A percentile compares a stretch with the other conserved stretches of the same genome.
These are phyloP conservation scores for Ehretia macrophylla DNA, from an alignment of 257 asterid species.

Conservation along the genomic window DNA sequence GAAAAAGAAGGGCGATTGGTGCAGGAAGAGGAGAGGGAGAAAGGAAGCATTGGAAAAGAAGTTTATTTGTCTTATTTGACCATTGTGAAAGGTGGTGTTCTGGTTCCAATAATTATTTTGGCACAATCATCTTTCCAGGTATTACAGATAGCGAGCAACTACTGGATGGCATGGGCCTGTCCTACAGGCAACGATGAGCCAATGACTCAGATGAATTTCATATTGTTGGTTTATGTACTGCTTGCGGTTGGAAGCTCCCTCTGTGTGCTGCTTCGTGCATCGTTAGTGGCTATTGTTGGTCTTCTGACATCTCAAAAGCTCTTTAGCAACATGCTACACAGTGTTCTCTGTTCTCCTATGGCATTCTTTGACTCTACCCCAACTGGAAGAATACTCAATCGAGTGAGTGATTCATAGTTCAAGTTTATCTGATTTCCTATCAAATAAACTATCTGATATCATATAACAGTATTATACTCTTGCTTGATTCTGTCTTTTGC, in stretches of 20 bases:
- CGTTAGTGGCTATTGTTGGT: constrained; percentile 63
- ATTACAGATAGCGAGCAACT: constrained; percentile 80
- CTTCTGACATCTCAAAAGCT: constrained; percentile 74
- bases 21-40: constrained; percentile 88
- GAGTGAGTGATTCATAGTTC: constrained; percentile 36
- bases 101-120: constrained; percentile 69
- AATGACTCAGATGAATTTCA: constrained; percentile 43
- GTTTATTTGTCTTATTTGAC: constrained; percentile 76
- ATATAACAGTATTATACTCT: no score
- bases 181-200: constrained; percentile 61
- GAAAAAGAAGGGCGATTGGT: constrained; percentile 83
- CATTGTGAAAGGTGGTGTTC: constrained; percentile 57
- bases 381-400: constrained; percentile 80
- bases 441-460: no score
- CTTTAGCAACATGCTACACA: constrained; percentile 71
- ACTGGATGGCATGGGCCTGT: constrained; percentile 98
- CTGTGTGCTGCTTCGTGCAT: constrained; percentile 66
- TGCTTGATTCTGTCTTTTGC: no score
- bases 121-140: constrained; percentile 80
- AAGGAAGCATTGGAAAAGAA: constrained; percentile 90
- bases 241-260: constrained; percentile 75
- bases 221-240: constrained; percentile 54
- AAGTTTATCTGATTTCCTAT: background rate
- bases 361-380: constrained; percentile 95
- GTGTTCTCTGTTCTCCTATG: constrained; percentile 80